Conservation (phyloP, 2,329 filamentous ascomycete genomes). For the Neofusicoccum kwambonambiense region DNA sequence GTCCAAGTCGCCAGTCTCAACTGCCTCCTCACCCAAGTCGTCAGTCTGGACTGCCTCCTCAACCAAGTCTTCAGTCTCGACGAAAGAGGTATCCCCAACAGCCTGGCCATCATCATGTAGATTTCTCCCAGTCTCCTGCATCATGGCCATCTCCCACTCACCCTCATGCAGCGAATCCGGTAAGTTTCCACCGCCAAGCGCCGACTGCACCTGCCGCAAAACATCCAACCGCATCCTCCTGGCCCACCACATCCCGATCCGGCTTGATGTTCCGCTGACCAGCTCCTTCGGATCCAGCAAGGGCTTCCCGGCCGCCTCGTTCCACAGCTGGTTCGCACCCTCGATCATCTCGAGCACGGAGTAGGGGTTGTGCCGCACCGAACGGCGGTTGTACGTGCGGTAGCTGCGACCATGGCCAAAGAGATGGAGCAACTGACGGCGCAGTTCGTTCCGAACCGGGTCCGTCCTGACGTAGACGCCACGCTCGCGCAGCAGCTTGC, state of each 20-base stretch:
- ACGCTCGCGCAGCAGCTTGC: conserved; percentile 31
- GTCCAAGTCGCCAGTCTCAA: too few relatives aligned
- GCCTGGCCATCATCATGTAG: background rate
- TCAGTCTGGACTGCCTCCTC: background rate
- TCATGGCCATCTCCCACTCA: background rate
- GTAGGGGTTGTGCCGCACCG: background rate
- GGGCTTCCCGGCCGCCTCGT: background rate
- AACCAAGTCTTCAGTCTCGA: too few relatives aligned
- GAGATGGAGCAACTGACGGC: conserved; percentile 29
- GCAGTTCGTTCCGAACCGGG: conserved; percentile 22
- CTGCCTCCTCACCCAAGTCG: too few relatives aligned
- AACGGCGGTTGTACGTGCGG: background rate
- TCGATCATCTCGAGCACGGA: conserved; percentile 1
- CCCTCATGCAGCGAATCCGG: background rate
- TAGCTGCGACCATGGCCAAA: conserved; percentile 24
- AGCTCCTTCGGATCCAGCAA: conserved; percentile 4
- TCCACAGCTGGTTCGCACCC: background rate
- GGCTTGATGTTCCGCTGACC: background rate
- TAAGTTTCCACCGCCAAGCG: background rate
- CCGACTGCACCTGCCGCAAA: background rate
- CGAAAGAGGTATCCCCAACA: too few relatives aligned
- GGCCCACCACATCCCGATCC: background rate
- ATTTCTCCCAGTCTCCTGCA: background rate
- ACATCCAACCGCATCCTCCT: background rate
- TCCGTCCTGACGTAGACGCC: conserved; percentile 28